Conservation (phyloP, 345 rosid species). For the Syzygium aromaticum region DNA sequence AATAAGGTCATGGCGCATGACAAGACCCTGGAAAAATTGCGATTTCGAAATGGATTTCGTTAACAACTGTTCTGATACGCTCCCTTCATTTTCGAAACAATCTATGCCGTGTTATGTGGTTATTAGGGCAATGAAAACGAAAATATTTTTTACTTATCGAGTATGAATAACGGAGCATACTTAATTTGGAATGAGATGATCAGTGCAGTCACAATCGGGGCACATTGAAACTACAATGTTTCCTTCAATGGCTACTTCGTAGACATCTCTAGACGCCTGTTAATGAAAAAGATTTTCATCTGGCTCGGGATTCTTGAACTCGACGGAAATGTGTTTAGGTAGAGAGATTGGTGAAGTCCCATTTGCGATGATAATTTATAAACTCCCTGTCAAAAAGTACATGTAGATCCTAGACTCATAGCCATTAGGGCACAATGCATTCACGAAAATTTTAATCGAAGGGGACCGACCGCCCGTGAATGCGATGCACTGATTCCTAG, state of each 20-base stretch:
- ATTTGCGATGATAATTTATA: not conserved
- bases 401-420: not conserved
- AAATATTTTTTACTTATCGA: not conserved
- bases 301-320: not conserved
- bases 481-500: not conserved
- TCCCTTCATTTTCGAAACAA: not conserved
- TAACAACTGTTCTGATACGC: fast-evolving
- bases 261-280: not conserved
- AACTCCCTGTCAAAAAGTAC: not conserved
- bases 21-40: not conserved
- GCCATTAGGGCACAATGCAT: not conserved
- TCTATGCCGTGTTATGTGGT: not conserved
- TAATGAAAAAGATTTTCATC: no score
- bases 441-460: not conserved
- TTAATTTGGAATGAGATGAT: not conserved
- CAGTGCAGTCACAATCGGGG: not conserved
- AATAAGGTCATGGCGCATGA: not conserved
- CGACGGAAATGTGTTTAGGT: not conserved
- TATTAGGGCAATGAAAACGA: not conserved
- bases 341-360: not conserved
- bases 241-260: not conserved
- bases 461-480: not conserved
- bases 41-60: not conserved
- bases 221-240: not conserved
- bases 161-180: not conserved